Conservation (phyloP, 2,329 filamentous ascomycete genomes). For the Ophiostoma sp. region DNA sequence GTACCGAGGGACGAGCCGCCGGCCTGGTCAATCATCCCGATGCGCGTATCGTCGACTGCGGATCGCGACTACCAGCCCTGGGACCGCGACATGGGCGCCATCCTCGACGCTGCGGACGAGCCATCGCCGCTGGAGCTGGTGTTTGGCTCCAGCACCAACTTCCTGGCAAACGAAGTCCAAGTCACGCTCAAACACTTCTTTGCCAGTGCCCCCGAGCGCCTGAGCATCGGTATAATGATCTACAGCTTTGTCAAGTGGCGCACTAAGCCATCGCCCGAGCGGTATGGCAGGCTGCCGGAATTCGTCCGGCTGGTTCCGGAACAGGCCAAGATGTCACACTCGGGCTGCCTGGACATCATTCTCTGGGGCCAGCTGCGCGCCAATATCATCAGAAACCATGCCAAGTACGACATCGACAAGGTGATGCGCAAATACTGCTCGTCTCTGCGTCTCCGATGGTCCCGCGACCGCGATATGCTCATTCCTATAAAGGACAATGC, state of each 20-base stretch:
- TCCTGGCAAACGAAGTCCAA: conserved; percentile 18
- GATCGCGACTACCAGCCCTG: conserved; percentile 13
- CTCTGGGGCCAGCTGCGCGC: conserved; percentile 14
- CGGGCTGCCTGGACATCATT: conserved; percentile 15
- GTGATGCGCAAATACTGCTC: conserved; percentile 16
- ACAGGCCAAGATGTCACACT: conserved; percentile 12
- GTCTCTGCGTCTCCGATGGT: conserved; percentile 16
- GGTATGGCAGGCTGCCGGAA: conserved; percentile 9
- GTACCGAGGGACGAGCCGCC: conserved; percentile 1
- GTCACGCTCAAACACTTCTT: conserved; percentile 11
- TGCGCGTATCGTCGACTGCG: background rate
- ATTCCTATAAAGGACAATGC: background rate
- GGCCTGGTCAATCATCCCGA: conserved; percentile 14
- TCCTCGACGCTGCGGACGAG: conserved; percentile 15
- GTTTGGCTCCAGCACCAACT: conserved; percentile 12
- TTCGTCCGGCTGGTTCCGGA: conserved; percentile 15
- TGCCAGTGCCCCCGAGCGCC: conserved; percentile 1
- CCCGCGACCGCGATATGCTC: conserved; percentile 2
- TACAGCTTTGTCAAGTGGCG: conserved; percentile 21
- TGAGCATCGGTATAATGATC: conserved; percentile 10
- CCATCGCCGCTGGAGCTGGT: conserved; percentile 17
- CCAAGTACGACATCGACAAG: conserved; percentile 14
- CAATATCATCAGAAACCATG: conserved; percentile 9
- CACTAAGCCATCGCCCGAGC: conserved; percentile 11
- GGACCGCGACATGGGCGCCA: conserved; percentile 17